phyloP scores from a whole-genome alignment of 345 rosid species.

The Cochlearia excelsa region DNA sequence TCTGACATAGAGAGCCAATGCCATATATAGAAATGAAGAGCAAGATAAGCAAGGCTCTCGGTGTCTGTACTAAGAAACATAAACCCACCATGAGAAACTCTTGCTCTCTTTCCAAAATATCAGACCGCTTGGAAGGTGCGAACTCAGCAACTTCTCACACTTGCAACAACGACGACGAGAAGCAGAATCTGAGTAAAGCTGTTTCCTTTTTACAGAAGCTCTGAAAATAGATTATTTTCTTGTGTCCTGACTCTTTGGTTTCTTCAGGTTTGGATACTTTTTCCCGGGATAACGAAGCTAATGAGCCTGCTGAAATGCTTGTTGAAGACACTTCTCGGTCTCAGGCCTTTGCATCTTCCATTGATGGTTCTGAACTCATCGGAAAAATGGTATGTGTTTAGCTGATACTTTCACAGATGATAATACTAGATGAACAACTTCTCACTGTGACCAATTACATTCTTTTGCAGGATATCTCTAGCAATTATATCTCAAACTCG shows the following conservation, averaged over 20 bases:
- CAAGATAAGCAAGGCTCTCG: slow-evolving; percentile 38
- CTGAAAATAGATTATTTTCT: not conserved
- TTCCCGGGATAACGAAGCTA: slow-evolving; percentile 29
- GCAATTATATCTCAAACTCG: slow-evolving; percentile 43
- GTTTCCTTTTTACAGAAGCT: not conserved
- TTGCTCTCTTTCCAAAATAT: slow-evolving; percentile 22
- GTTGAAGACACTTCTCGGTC: slow-evolving; percentile 32
- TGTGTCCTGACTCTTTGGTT: not conserved
- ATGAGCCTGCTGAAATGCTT: slow-evolving; percentile 33
- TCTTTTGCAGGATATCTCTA: slow-evolving; percentile 31
- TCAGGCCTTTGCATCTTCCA: slow-evolving; percentile 22
- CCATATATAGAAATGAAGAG: slow-evolving; percentile 41
- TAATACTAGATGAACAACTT: slow-evolving; percentile 4
- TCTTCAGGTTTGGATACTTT: slow-evolving; percentile 33
- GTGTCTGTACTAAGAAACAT: slow-evolving; percentile 36
- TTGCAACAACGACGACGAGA: slow-evolving; percentile 6
- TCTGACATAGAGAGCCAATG: slow-evolving; percentile 34
- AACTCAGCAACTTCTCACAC: slow-evolving; percentile 1
- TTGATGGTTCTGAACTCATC: slow-evolving; percentile 25
- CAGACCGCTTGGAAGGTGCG: slow-evolving; percentile 23
- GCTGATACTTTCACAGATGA: slow-evolving; percentile 1
- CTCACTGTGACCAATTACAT: not conserved
- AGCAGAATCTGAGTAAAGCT: slow-evolving; percentile 26
- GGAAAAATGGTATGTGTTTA: slow-evolving; percentile 19
- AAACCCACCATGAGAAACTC: slow-evolving; percentile 25